Conservation (phyloP, 495 filamentous ascomycete species). For the Cairneyella variabilis region DNA sequence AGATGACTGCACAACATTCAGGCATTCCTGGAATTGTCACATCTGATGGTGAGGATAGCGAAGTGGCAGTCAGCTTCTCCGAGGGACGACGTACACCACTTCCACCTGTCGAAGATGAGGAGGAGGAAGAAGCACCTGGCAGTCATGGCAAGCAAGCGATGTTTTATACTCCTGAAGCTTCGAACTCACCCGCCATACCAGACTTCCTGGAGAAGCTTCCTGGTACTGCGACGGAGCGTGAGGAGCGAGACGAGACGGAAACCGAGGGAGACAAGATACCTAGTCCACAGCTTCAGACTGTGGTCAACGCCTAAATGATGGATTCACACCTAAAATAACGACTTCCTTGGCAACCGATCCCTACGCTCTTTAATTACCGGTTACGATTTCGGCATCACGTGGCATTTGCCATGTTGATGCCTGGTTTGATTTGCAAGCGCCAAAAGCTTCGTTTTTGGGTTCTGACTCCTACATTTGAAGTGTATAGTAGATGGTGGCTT, state of each 20-base stretch:
- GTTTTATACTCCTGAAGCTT: constrained; percentile 27
- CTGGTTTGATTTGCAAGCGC: too few species aligned
- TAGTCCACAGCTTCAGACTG: neutral
- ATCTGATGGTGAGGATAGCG: constrained; percentile 50
- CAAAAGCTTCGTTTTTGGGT: too few species aligned
- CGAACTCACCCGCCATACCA: constrained; percentile 15
- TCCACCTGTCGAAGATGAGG: constrained; percentile 46
- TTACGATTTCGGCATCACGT: too few species aligned
- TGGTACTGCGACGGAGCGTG: neutral
- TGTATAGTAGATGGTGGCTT: too few species aligned
- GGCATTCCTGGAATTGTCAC: constrained; percentile 35
- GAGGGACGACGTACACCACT: constrained; percentile 51
- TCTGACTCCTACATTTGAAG: too few species aligned
- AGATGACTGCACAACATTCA: constrained; percentile 33
- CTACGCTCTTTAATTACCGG: too few species aligned
- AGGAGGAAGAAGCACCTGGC: constrained; percentile 21
- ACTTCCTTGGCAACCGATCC: too few species aligned
- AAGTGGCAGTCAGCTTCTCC: constrained; percentile 51
- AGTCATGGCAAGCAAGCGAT: constrained; percentile 19
- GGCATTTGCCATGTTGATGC: too few species aligned
- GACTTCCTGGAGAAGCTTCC: neutral
- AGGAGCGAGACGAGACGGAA: neutral
- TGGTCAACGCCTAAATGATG: neutral
- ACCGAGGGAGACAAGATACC: neutral
- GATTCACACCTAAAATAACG: too few species aligned